Percentiles rank a stretch among this genome's conserved stretches.
Evolutionary conservation across 805 yeast species (phyloP).

Genomic region (Candida sonorensis): DNA sequence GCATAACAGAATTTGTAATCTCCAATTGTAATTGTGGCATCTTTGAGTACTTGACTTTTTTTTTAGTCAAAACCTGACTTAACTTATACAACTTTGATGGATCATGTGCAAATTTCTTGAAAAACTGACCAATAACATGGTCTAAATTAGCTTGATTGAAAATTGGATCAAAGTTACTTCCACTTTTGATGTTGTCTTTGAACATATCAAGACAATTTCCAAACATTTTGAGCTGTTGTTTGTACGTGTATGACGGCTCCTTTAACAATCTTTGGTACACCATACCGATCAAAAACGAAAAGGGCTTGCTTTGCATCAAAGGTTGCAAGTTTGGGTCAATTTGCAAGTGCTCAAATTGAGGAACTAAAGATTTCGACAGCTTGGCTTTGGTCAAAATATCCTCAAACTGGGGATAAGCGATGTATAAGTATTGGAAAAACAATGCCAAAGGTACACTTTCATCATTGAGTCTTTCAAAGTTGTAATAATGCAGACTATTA

Average conservation of each 20-base stretch:
- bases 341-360: not conserved
- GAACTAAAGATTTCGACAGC: too few relatives aligned
- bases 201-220: not conserved
- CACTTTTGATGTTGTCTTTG: not conserved
- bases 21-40: not conserved
- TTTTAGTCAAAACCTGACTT: not conserved
- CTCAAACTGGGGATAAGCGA: not conserved
- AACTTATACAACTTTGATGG: not conserved
- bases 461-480: not conserved
- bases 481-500: not conserved
- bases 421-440: not conserved
- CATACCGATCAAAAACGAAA: not conserved
- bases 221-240: not conserved
- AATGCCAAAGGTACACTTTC: not conserved
- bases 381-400: too few relatives aligned
- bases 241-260: not conserved
- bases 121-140: not conserved
- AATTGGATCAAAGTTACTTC: too few relatives aligned
- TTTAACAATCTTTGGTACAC: not conserved
- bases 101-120: not conserved
- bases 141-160: conserved; percentile 1
- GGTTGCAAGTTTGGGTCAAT: not conserved
- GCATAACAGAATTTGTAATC: not conserved
- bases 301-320: not conserved
- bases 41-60: not conserved